Conservation (phyloP, 176 grass and related monocot genomes). For the Carex pumila region DNA sequence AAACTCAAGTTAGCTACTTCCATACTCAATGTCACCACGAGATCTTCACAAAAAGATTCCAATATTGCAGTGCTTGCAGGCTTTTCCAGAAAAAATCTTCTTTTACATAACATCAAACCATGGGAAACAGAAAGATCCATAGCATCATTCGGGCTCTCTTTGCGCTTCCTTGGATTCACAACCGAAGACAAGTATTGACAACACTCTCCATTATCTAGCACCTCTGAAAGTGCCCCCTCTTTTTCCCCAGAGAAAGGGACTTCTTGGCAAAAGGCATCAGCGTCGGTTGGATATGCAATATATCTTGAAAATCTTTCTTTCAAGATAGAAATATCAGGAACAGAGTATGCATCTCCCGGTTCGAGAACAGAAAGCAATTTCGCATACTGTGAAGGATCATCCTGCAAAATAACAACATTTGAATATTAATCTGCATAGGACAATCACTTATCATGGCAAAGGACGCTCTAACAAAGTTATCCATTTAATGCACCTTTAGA, state of each 20-base stretch:
- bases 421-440: neutral
- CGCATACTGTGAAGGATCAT: slow-evolving; percentile 46
- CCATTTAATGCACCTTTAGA: slow-evolving; percentile 43
- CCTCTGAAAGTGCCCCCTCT: neutral
- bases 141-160: neutral
- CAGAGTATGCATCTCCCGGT: slow-evolving; percentile 20
- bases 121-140: neutral
- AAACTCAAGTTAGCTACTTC: neutral
- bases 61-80: neutral
- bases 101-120: neutral
- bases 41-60: neutral
- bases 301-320: slow-evolving; percentile 42
- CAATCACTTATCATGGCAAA: neutral
- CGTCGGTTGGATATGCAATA: slow-evolving; percentile 47
- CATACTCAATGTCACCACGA: neutral
- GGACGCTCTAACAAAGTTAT: neutral
- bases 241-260: neutral
- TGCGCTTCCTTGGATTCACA: neutral
- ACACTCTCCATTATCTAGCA: neutral
- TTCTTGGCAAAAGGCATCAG: slow-evolving; percentile 29
- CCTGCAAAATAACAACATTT: slow-evolving; percentile 50
- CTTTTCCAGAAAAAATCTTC: neutral
- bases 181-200: neutral
- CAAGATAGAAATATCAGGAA: slow-evolving; percentile 13
- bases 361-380: slow-evolving; percentile 70